phyloP scores from a whole-genome alignment of 441 rosid genomes.

The Erodium moschatum region DNA sequence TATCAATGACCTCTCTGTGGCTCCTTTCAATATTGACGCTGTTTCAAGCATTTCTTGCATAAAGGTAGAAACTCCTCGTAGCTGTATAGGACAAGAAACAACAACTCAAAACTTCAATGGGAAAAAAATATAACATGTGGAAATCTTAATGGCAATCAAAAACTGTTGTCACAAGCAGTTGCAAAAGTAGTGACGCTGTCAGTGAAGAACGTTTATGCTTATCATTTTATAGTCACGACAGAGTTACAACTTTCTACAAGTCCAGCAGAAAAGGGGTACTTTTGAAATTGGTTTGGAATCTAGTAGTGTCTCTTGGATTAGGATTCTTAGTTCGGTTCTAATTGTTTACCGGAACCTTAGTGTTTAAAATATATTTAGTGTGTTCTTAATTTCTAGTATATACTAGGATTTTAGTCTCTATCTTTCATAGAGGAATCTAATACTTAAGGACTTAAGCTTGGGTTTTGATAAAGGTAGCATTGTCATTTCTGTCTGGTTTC shows the following conservation, averaged over 20 bases:
- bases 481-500: not conserved
- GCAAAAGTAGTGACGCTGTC: not conserved
- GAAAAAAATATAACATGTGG: constrained; percentile 3
- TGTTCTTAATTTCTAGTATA: not conserved
- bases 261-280: not conserved
- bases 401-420: not conserved
- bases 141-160: not conserved
- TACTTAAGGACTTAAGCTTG: not conserved
- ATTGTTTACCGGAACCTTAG: not conserved
- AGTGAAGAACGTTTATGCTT: not conserved
- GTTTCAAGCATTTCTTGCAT: constrained; percentile 99
- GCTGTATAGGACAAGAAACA: constrained; percentile 31
- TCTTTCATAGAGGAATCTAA: not conserved
- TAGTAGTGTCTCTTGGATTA: not conserved
- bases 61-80: constrained; percentile 88
- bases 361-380: not conserved
- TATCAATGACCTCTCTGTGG: constrained; percentile 74
- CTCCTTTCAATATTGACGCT: constrained; percentile 92
- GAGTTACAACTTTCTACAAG: not conserved
- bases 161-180: not conserved
- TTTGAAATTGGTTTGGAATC: not conserved
- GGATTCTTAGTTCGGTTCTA: not conserved
- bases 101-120: constrained; percentile 10
- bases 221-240: not conserved
- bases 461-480: not conserved